phyloP scores from a whole-genome alignment of 2,329 filamentous ascomycete species.

The Penicillium janthinellum region DNA sequence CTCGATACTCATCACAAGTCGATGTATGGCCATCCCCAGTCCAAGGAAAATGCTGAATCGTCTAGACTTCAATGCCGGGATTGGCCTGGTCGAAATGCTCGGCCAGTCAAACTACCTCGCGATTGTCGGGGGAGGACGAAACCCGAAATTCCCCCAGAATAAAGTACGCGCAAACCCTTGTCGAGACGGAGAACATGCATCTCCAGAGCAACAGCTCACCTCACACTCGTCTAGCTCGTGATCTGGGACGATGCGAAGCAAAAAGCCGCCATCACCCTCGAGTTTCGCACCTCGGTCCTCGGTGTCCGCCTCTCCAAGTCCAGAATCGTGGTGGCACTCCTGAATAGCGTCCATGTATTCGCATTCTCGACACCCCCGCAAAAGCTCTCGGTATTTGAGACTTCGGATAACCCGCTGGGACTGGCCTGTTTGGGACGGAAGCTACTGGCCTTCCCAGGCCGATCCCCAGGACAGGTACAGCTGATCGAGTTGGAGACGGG shows the following conservation, averaged over 20 bases:
- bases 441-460: constrained; percentile 81
- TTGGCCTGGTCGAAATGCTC: constrained; percentile 84
- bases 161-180: constrained; percentile 58
- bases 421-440: constrained; percentile 75
- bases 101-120: constrained; percentile 84
- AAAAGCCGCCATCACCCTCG: constrained; percentile 72
- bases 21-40: too few species aligned
- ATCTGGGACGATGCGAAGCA: constrained; percentile 90
- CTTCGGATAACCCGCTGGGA: constrained; percentile 79
- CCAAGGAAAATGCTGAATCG: too few species aligned
- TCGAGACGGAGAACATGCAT: background rate
- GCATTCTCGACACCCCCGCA: constrained; percentile 72
- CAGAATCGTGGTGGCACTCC: constrained; percentile 76
- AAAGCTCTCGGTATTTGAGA: constrained; percentile 76
- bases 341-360: constrained; percentile 81
- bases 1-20: background rate
- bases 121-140: constrained; percentile 82
- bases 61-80: constrained; percentile 75
- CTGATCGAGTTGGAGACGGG: constrained; percentile 75
- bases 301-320: constrained; percentile 76
- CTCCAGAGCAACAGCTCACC: background rate
- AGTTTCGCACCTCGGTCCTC: constrained; percentile 77
- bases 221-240: constrained; percentile 55
- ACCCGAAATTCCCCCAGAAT: constrained; percentile 83
- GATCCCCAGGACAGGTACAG: constrained; percentile 84